Base-by-base conservation (phyloP, 345 rosid genomes). In the Clarkia xantiana region DNA sequence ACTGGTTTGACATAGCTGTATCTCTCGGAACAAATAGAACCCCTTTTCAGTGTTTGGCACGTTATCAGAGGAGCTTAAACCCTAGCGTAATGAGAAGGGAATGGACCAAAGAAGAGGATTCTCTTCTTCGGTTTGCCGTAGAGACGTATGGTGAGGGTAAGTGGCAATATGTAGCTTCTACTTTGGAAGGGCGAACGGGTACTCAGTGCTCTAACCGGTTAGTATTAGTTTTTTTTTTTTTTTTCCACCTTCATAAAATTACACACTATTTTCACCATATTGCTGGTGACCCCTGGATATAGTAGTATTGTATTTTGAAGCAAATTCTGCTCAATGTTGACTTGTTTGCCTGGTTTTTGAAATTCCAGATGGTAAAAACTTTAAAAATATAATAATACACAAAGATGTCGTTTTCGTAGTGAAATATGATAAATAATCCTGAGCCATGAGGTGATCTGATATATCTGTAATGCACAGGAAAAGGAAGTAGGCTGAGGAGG, bases 21-120 rank as follows among this genome's bases (percentile, higher is more conserved):
- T 75, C 71, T 18, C 55, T 84, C 57, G 89, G 84, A 59, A 81
- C 79, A 41, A 78, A 75, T 57, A 73, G 96, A 69, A 84, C 90
- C n/a, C 96, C 98, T n/a, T 84, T 78, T 67, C 78, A 82, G 40
- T 91, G 98, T 64, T 64, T 91, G 73, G 69, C 63, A 50, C 84
- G 85, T 40, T 91, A 77, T 66, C 94, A 91, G 40, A 78, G 98
- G 67, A 84, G 87, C 65, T 65, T 81, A 58, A 86, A 91, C 66
- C 71, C 80, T 29, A 61, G 52, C 62, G 80, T 86, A 61, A 47
- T 91, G 63, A 81, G 54, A 54, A 64, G 75, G 45, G 87, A 78
- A 53, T 91, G 98, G 96, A 86, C 84, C 18, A 40, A 67, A 54
- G 98, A 78, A 55, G 96, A 91, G 62, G 96, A 86, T 64, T 85